Evolutionary conservation across 495 filamentous ascomycete genomes (phyloP), one percentile per base, ranked within the genome.

Genomic region (Hypoxylon fragiforme): DNA sequence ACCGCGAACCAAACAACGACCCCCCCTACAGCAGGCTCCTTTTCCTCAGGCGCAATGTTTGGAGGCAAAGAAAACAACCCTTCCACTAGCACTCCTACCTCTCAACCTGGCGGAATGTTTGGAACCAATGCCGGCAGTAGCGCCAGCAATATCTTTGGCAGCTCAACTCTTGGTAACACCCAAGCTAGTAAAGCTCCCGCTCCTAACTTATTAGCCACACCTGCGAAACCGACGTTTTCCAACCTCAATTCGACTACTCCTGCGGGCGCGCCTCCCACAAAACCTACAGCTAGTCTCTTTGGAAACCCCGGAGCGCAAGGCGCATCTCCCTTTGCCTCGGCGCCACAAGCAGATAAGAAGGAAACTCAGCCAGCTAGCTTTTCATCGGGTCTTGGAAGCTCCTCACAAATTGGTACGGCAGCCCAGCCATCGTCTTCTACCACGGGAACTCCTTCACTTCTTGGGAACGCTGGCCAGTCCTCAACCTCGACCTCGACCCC

Each of bases 221-320:
- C 68, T 13, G 65, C 68, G 30, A 71, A 69, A 41, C 47, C 70
- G 21, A 53, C 78, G 47, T 80, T 82, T 37, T 37, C 34, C 50
- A 60, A 69, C n/a, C 71, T 73, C 30, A 67, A 71, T 20, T 86
- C 83, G 1, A 87, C 84, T 22, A 87, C 84, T 49, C 84, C 84
- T 34, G 84, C 83, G 44, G 83, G 83, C 24, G 81, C 81, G 56
- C 84, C 84, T 15, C 83, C 83, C 7, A 61, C 64, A 38, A 64
- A 68, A 26, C 56, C 63, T 30, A 37, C 51, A 44, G 15, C n/a
- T 11, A 44, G 47, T 1, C 9, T 63, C 12, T 65, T 68, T 44
- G 59, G 35, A 7, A 54, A 46, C 28, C 20, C 69, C 12, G 32
- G 60, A 22, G 4, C 54, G 3, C 60, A 62, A 38, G 8, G 44